Percentiles rank a stretch among this genome's conserved stretches.
phyloP scores from a whole-genome alignment of 306 rosid genomes.

The Sicyos edulis region DNA sequence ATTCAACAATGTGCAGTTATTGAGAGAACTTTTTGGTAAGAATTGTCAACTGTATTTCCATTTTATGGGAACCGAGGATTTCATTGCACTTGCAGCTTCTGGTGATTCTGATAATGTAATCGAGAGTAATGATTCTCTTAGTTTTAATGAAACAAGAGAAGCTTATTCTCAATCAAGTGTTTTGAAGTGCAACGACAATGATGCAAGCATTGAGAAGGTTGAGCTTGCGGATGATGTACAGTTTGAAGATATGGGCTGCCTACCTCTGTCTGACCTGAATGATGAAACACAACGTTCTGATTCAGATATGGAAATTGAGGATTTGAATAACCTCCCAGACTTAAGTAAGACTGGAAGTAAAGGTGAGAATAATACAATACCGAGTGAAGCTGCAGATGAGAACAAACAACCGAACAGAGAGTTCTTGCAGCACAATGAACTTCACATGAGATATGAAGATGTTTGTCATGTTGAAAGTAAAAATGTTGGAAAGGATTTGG shows the following conservation, averaged over 20 bases:
- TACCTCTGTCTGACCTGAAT: conserved; percentile 19
- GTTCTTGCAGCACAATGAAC: conserved; percentile 13
- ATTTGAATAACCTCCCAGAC: conserved; percentile 26
- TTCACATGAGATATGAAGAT: conserved; percentile 4
- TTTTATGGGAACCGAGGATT: conserved; percentile 44
- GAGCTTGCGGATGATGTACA: conserved; percentile 18
- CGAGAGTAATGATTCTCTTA: conserved; percentile 24
- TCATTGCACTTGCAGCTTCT: conserved; percentile 27
- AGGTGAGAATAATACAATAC: conserved; percentile 20
- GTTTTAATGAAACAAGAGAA: conserved; percentile 20
- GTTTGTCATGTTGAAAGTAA: conserved; percentile 5
- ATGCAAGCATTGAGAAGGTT: conserved; percentile 12
- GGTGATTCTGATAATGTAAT: conserved; percentile 30
- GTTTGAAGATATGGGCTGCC: neutral
- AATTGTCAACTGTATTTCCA: conserved; percentile 22
- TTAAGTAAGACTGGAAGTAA: conserved; percentile 20
- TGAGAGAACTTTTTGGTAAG: conserved; percentile 8
- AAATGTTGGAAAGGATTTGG: conserved; percentile 20
- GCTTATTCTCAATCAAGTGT: conserved; percentile 24
- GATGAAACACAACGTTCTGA: conserved; percentile 24
- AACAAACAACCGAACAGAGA: conserved; percentile 23
- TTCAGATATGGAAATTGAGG: conserved; percentile 41
- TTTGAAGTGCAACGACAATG: conserved; percentile 27
- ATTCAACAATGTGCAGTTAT: conserved; percentile 19
- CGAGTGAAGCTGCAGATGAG: conserved; percentile 19